These are phyloP conservation scores for Mycena floridula DNA, from an alignment of 768 basidiomycete species.

Conservation along the genomic window DNA sequence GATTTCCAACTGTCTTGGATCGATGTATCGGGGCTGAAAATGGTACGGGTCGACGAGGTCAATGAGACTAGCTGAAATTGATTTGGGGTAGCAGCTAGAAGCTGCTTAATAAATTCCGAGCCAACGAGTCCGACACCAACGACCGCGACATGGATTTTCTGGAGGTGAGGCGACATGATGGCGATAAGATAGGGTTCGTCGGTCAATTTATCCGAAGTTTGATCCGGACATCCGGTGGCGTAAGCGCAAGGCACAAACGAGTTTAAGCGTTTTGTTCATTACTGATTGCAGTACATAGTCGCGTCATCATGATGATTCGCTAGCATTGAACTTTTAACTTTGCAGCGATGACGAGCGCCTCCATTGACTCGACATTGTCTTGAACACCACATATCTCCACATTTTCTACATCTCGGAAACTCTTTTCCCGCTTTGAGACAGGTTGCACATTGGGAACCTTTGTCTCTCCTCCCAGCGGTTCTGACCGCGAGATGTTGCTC, in stretches of 20 bases:
- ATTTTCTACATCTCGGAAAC: conserved; percentile 58
- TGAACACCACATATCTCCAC: conserved; percentile 59
- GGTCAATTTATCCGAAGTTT: no score
- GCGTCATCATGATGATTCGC: no score
- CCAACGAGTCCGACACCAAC: conserved; percentile 94
- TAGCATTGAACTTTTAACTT: no score
- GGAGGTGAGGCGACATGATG: no score
- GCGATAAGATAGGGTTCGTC: no score
- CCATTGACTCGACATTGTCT: conserved; percentile 50
- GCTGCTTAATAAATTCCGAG: conserved; percentile 76
- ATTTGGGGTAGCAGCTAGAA: conserved; percentile 45
- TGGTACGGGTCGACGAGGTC: conserved; percentile 56
- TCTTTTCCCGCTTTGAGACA: conserved; percentile 48
- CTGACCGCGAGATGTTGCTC: no score
- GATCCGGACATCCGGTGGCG: no score
- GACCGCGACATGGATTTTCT: conserved; percentile 49
- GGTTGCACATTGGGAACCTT: conserved; percentile 45
- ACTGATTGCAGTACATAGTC: no score
- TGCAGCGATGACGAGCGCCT: conserved; percentile 47
- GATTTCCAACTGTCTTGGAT: conserved; percentile 39
- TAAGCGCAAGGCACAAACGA: no score
- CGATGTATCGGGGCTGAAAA: conserved; percentile 46
- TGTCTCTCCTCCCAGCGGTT: no score
- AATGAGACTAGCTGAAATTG: conserved; percentile 66
- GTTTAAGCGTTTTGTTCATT: no score